Base-by-base conservation (phyloP, 2,329 filamentous ascomycete species). In the Gnomoniopsis sp. region DNA sequence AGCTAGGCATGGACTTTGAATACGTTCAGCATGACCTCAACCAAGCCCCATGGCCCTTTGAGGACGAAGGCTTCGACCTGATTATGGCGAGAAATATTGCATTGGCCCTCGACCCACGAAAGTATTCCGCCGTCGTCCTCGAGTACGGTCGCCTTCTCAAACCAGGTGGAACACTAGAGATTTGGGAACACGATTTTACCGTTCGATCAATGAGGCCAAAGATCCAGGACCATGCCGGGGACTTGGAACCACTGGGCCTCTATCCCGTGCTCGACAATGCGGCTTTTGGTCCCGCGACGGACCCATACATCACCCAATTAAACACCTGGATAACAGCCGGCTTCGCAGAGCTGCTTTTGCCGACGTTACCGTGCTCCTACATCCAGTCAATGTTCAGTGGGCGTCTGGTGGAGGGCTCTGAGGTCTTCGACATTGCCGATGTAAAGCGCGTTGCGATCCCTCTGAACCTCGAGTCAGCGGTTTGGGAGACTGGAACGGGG, bases 1-100 rank as follows among this genome's bases (percentile, higher is more conserved):
- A 38, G 14, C 21, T 58, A 15, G 63, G 62, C 17, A 67, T 70
- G 61, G 62, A 68, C 47, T 70, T 68, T 83, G 80, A 75, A 21
- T 88, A 87, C 65, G 79, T 87, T 55, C 83, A 84, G 65, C 84
- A 88, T 66, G 85, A 88, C 66, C 69, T 87, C 57, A 79, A 84
- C 58, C 79, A 79, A 57, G 70, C 78, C 2, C 82, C 82, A 8
- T 71, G 86, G 51, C 85, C 85, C 6, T 30, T 61, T 15, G 41
- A 60, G 41, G 53, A 50, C 17, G 43, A 17, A 26, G 49, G 54
- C 34, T 53, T 61, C 23, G 61, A 62, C 38, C 55, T 62, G 15
- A 49, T 62, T 30, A 58, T 62, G 53, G 19, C 46, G 12, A 43
- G 54, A 41, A 60, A 62, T 36, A 26, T 62, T 17, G 11, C 55